Base-by-base conservation (phyloP, 306 rosid species). In the Begonia fuchsioides region DNA sequence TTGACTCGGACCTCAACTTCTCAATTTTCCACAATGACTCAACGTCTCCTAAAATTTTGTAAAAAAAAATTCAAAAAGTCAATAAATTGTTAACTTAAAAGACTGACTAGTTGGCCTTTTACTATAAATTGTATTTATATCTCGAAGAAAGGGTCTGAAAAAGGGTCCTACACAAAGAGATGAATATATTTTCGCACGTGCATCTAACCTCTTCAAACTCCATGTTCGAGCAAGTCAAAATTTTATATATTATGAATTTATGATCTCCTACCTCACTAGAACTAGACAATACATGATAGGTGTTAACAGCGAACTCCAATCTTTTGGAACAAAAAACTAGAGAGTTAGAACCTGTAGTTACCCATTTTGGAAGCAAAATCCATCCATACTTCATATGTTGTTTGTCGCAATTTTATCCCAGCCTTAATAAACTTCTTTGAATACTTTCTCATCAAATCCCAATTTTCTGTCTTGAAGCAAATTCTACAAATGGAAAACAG, bases 301-400 rank as follows among this genome's bases (percentile, higher is more conserved):
- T 26, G 35, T 26, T 26, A 26, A 8, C 35, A 0, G 35, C 1
- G 7, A 26, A 26, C 8, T 26, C 35, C 35, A 26, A 26, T 26
- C 7, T 26, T 26, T 26, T 26, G 8, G 10, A 41, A 19, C 13
- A 41, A 54, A 2, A 11, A 45, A 41, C 18, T 55, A 51, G 47
- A 39, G 54, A 60, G 50, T 41, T 35, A 43, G 20, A 44, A 49
- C 51, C 38, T 9, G 17, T 54, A 49, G 49, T 38, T 51, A 75
- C 98, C 95, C 67, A 67, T 77, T 62, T 73, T 90, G 17, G 92
- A 68, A 72, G 95, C 92, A 53, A 79, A 81, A 14, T 72, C 63
- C 87, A 86, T 79, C 94, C 79, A 82, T 38, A 56, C 69, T 38
- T 71, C 79, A 66, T 81, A 77, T 20, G 98, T 59, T 55, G 79